phyloP scores from a whole-genome alignment of 768 basidiomycete species.

The Rhizopogon roseolus region DNA sequence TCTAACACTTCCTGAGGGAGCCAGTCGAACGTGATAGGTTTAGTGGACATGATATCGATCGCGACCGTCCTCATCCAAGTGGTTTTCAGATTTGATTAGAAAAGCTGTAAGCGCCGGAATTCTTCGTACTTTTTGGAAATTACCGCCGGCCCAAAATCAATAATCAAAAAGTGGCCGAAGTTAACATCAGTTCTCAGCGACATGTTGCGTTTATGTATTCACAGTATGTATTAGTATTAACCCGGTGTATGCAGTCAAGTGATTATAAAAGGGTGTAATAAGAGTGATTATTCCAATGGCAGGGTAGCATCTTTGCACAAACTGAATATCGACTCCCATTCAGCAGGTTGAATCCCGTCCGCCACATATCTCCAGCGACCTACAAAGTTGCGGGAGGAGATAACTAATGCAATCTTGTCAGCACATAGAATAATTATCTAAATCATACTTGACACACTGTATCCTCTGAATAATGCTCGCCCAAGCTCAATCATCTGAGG shows the following conservation, averaged over 20 bases:
- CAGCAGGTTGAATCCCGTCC: conserved; percentile 28
- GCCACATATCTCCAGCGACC: conserved; percentile 39
- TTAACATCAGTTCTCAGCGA: too few species aligned
- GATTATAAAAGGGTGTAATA: too few species aligned
- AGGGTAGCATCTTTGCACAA: conserved; percentile 35
- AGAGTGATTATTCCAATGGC: conserved; percentile 1
- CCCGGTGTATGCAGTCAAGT: background rate
- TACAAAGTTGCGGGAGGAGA: conserved; percentile 47
- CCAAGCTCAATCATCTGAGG: conserved; percentile 26
- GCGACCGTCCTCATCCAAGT: background rate
- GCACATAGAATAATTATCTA: background rate
- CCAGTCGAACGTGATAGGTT: conserved; percentile 11
- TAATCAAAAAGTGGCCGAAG: too few species aligned
- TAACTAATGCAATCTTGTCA: conserved; percentile 29
- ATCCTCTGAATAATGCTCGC: conserved; percentile 41
- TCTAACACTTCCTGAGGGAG: conserved; percentile 79
- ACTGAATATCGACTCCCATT: conserved; percentile 52
- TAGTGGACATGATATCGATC: background rate
- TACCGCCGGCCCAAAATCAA: too few species aligned
- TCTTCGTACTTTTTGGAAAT: too few species aligned
- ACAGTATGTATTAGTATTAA: background rate
- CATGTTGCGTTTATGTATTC: too few species aligned
- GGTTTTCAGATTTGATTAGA: too few species aligned
- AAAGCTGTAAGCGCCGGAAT: too few species aligned
- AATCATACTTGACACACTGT: conserved; percentile 30